A percentile compares a stretch with the other conserved stretches of the same genome.
These are phyloP conservation scores for Ottelia alismoides DNA, from an alignment of 106 monocot genomes.

Conservation along the genomic window DNA sequence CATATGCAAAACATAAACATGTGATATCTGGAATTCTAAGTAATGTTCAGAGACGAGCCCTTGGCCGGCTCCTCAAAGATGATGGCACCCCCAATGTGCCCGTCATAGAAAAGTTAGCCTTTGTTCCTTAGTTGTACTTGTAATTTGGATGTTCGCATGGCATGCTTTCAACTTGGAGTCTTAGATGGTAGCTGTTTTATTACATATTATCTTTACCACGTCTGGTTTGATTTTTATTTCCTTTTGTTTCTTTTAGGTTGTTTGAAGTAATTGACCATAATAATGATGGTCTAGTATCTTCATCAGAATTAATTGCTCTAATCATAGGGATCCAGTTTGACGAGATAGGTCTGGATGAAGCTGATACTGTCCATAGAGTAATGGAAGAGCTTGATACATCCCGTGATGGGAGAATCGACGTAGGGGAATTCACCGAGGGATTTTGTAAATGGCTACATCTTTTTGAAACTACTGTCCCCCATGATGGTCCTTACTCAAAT, in stretches of 20 bases:
- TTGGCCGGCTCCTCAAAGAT: slow-evolving; percentile 39
- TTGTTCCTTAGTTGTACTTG: no score
- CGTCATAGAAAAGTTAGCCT: slow-evolving; percentile 54
- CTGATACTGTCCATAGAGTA: slow-evolving; percentile 47
- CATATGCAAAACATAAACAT: slow-evolving; percentile 83
- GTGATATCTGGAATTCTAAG: slow-evolving; percentile 76
- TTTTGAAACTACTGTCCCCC: slow-evolving; percentile 28
- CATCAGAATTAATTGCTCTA: slow-evolving; percentile 51
- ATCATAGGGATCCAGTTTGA: slow-evolving; percentile 66
- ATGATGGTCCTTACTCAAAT: slow-evolving; percentile 33
- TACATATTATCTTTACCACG: no score
- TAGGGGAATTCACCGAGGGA: slow-evolving; percentile 45
- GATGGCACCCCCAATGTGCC: slow-evolving; percentile 53
- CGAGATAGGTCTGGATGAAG: slow-evolving; percentile 37
- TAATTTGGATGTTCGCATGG: no score
- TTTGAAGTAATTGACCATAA: slow-evolving; percentile 58
- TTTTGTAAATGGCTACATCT: slow-evolving; percentile 64
- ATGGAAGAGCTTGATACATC: slow-evolving; percentile 88
- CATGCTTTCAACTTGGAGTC: no score
- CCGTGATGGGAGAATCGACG: slow-evolving; percentile 32
- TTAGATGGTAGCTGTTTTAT: no score
- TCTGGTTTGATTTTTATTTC: no score
- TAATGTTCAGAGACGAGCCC: slow-evolving; percentile 40
- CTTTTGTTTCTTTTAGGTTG: slow-evolving; percentile 59
- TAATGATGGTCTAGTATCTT: slow-evolving; percentile 25